These are phyloP conservation scores for Lithocarpus polystachyus DNA, from an alignment of 306 rosid genomes.

Conservation along the genomic window DNA sequence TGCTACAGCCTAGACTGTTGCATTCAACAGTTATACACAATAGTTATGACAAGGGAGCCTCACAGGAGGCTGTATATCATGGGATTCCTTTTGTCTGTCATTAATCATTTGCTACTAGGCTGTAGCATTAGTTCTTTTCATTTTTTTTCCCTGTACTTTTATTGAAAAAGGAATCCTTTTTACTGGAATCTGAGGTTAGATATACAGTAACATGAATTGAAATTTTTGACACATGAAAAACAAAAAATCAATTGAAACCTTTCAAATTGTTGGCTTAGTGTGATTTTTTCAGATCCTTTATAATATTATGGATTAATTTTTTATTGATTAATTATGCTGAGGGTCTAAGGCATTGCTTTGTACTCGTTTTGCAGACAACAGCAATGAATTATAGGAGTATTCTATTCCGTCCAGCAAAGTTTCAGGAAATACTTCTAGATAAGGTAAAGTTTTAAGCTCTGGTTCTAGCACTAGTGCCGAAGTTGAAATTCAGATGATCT, in stretches of 20 bases:
- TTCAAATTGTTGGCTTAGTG: not conserved
- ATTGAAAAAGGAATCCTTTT: not conserved
- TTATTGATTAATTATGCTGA: not conserved
- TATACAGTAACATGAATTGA: not conserved
- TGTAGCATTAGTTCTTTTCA: not conserved
- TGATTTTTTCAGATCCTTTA: not conserved
- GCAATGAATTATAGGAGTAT: constrained; percentile 47
- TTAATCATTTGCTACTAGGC: not conserved
- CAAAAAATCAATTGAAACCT: not conserved
- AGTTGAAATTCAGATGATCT: constrained; percentile 2
- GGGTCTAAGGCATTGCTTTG: not conserved
- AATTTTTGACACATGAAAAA: too few species aligned
- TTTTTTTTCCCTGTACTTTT: not conserved
- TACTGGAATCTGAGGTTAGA: not conserved
- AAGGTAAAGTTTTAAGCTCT: constrained; percentile 49
- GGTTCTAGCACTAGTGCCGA: not conserved
- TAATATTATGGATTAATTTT: not conserved
- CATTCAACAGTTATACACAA: not conserved
- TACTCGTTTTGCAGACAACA: constrained; percentile 42
- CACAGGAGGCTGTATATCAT: not conserved
- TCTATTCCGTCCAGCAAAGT: constrained; percentile 42
- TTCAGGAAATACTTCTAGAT: constrained; percentile 81
- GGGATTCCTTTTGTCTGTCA: not conserved
- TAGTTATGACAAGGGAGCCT: not conserved
- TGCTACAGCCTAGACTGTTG: too few species aligned